Conservation (phyloP, 225 moss, liverwort and hornwort genomes). For the Sphagnum tenellum region DNA sequence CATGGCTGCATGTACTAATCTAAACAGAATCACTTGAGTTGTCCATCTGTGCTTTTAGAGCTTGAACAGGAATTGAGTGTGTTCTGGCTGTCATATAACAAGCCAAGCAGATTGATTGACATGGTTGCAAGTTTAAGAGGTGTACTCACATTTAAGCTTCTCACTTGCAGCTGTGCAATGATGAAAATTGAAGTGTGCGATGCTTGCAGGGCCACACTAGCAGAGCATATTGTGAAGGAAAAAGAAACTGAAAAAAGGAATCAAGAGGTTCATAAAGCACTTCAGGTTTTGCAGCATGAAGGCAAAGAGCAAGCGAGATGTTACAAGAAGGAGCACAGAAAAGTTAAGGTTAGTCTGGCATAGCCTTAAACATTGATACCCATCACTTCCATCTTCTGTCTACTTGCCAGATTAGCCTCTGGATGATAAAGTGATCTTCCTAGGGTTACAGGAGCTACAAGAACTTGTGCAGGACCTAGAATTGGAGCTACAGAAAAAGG, state of each 20-base stretch:
- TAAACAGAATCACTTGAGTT: neutral
- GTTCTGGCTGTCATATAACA: too few species aligned
- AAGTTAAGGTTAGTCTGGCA: conserved; percentile 27
- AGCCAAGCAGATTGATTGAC: too few species aligned
- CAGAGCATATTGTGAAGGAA: conserved; percentile 38
- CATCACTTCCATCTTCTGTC: too few species aligned
- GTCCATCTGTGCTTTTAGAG: too few species aligned
- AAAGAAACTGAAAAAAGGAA: conserved; percentile 35
- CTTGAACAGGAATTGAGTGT: too few species aligned
- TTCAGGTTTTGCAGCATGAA: conserved; percentile 29
- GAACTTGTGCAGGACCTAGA: conserved; percentile 46
- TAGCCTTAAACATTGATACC: too few species aligned
- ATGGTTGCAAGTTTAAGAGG: too few species aligned
- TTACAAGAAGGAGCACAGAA: conserved; percentile 34
- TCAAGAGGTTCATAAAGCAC: conserved; percentile 30
- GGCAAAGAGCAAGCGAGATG: conserved; percentile 41
- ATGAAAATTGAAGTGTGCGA: too few species aligned
- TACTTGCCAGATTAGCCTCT: too few species aligned
- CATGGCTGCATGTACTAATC: conserved; percentile 48
- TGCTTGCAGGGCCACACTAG: conserved; percentile 26
- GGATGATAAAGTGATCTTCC: too few species aligned
- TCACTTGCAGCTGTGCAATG: too few species aligned
- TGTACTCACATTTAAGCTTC: too few species aligned
- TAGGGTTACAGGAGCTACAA: conserved; percentile 43
- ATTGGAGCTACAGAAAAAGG: conserved; percentile 44